Evolutionary conservation across 441 rosid species (phyloP).

Genomic region (Sinapis alba): DNA sequence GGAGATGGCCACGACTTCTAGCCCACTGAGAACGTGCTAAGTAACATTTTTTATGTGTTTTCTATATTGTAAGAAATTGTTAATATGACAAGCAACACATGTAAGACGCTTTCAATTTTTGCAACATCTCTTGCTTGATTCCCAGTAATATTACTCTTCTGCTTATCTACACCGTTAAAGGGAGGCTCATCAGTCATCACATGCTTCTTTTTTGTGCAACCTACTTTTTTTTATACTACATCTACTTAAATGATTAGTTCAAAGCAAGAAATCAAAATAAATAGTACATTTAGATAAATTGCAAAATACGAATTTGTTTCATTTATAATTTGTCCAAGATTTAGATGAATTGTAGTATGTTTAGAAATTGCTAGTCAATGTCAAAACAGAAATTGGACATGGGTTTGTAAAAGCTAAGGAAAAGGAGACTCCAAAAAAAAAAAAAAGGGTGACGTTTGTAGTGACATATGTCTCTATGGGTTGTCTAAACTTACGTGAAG

Average conservation of each 20-base stretch:
- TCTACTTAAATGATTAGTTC: conserved; percentile 1
- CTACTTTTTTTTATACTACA: neutral
- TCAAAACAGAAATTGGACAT: neutral
- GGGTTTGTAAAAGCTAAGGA: neutral
- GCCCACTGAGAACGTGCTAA: too few relatives aligned
- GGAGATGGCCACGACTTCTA: neutral
- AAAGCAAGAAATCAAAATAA: neutral
- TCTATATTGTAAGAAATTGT: neutral
- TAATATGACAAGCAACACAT: neutral
- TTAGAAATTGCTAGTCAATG: neutral
- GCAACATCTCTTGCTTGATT: neutral
- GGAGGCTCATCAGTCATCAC: neutral
- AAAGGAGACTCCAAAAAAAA: neutral
- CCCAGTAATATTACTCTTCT: neutral
- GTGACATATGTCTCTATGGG: conserved; percentile 17
- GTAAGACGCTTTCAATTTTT: neutral
- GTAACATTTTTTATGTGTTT: neutral
- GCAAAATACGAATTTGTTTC: too few relatives aligned
- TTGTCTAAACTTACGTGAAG: conserved; percentile 28
- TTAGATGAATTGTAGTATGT: neutral
- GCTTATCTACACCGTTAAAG: neutral
- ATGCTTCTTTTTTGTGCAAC: neutral
- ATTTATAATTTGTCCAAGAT: too few relatives aligned
- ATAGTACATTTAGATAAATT: too few relatives aligned
- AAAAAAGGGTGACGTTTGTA: conserved; percentile 29